Base-by-base conservation (phyloP, 1,284 basidiomycete genomes). In the Marasmius sp. region DNA sequence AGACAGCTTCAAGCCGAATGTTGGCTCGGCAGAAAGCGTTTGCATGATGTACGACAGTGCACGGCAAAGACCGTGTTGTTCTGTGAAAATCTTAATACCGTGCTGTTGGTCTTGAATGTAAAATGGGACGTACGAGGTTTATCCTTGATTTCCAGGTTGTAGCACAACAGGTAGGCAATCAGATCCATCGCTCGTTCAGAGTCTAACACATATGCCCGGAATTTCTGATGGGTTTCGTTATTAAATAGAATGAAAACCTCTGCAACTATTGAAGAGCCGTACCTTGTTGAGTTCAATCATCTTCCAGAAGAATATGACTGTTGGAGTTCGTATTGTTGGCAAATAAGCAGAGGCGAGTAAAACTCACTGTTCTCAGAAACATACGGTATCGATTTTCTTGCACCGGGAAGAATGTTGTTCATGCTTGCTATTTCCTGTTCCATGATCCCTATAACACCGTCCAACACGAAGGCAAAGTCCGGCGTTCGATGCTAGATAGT, bases 41-140 rank as follows among this genome's bases (percentile, higher is more conserved):
- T 99, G 97, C 5, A 98, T 79, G 62, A 98, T 90, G 75, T 97
- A 98, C 2, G 94, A 93, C 37, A 97, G 80, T 3, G 94, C 87
- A 52, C 96, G 86, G 68, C 95, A 94, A 33, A 98, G 78, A 0
- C 95, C 96, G 68, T 97, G 92, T 78, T 96, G 89, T 61, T 96
- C 93, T 90, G 69, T 64, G 43, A 59, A 54, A 48, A 64, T 57
- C 38, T 72, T 64, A 69, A 61, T 49, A 60, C 60, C 50, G 36
- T 64, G 33, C 16, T 16, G 62, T 39, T 57, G 57, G 57, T n/a
- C 62, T 54, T 10, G 37, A 69, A 20, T 22, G n/a, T 39, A n/a
- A 57, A 66, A 62, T 36, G 47, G 5, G 49, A 76, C 87, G 70
- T 71, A 95, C 93, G 87, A 66, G 94, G 92, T 74, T 94, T 94